These are phyloP conservation scores for Candida vaughaniae DNA, from an alignment of 805 yeast species.

Conservation along the genomic window DNA sequence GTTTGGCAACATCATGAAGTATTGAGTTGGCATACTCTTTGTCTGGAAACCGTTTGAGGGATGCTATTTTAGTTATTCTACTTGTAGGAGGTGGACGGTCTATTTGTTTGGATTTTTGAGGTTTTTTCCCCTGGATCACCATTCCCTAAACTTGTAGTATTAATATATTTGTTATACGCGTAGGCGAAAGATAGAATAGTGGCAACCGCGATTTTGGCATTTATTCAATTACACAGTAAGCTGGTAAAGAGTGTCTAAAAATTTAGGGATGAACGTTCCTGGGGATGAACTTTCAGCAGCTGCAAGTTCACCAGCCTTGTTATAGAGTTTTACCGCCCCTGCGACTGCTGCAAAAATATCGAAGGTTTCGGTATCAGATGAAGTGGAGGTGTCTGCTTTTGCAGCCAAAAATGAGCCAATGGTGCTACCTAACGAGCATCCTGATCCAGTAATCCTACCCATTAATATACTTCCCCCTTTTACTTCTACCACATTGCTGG, in stretches of 20 bases:
- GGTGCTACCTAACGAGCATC: slow-evolving; percentile 77
- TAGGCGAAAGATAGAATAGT: slow-evolving; percentile 1
- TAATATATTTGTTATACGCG: slow-evolving; percentile 2
- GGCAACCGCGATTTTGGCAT: no score
- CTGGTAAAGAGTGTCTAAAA: slow-evolving; percentile 44
- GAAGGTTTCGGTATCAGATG: slow-evolving; percentile 11
- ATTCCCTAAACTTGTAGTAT: slow-evolving; percentile 3
- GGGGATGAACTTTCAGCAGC: slow-evolving; percentile 45
- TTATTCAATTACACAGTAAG: no score
- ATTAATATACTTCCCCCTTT: slow-evolving; percentile 62
- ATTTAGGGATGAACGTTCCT: slow-evolving; percentile 49
- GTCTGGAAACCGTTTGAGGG: slow-evolving; percentile 35
- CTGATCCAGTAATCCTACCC: slow-evolving; percentile 76
- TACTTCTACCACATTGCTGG: slow-evolving; percentile 22
- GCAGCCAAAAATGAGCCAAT: slow-evolving; percentile 60
- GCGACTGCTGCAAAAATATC: slow-evolving; percentile 47
- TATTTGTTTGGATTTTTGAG: slow-evolving; percentile 7
- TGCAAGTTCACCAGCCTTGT: slow-evolving; percentile 60
- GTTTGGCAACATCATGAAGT: slow-evolving; percentile 64
- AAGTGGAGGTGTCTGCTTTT: slow-evolving; percentile 18
- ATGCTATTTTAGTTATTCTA: slow-evolving; percentile 35
- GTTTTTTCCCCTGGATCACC: slow-evolving; percentile 10
- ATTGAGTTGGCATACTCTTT: slow-evolving; percentile 44
- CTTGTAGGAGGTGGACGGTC: slow-evolving; percentile 35
- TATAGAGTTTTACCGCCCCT: slow-evolving; percentile 58